Evolutionary conservation across 805 yeast genomes (phyloP).

Genomic region (Candida fluviatilis): DNA sequence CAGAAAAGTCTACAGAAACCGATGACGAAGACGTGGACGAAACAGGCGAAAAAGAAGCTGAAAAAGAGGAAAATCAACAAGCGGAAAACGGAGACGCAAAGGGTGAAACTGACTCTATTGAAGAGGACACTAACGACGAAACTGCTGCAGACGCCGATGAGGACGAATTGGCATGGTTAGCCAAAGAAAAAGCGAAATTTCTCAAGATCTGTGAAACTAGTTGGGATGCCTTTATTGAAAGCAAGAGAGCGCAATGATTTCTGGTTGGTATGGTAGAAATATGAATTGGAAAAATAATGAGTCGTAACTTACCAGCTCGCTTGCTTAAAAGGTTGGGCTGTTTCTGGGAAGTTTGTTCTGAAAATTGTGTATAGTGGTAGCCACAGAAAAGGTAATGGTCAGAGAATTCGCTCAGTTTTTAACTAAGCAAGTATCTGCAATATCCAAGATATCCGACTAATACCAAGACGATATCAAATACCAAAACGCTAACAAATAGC

Average conservation of each 20-base stretch:
- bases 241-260: background rate
- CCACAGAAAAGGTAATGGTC: no score
- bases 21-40: slow-evolving; percentile 5
- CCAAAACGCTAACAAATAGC: no score
- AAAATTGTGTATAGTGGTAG: no score
- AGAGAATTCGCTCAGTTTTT: no score
- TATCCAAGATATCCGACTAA: no score
- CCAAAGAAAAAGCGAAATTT: slow-evolving; percentile 33
- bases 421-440: no score
- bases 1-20: background rate
- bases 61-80: background rate
- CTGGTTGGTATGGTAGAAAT: background rate
- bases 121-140: slow-evolving; percentile 3
- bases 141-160: background rate
- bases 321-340: no score
- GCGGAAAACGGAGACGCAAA: background rate
- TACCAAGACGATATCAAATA: no score
- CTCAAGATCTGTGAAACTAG: slow-evolving; percentile 40
- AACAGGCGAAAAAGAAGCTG: background rate
- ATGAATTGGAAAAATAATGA: no score
- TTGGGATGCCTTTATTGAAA: slow-evolving; percentile 36
- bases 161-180: slow-evolving; percentile 11
- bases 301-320: no score
- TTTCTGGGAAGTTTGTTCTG: no score
- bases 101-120: background rate